Conservation (phyloP, 2,329 filamentous ascomycete genomes). For the Ophiostoma novo-ulmi region DNA sequence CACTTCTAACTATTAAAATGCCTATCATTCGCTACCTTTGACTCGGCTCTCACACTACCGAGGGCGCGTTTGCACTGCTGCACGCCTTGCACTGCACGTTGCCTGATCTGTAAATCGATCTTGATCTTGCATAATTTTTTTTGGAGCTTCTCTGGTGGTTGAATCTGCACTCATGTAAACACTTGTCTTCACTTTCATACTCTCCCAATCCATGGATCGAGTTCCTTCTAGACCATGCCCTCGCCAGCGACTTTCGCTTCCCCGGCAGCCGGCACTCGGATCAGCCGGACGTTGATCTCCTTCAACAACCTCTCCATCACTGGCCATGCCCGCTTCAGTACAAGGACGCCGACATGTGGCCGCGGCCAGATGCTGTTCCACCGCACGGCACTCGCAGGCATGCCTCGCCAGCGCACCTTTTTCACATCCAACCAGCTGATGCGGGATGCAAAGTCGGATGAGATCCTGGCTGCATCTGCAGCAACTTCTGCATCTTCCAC, state of each 20-base stretch:
- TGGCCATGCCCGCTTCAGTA: neutral
- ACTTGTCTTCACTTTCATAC: neutral
- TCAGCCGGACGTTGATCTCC: constrained; percentile 17
- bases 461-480: constrained; percentile 20
- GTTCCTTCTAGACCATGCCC: constrained; percentile 14
- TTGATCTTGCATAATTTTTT: neutral
- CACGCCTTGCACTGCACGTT: neutral
- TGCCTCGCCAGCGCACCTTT: constrained; percentile 56
- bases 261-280: constrained; percentile 13
- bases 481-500: neutral
- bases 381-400: constrained; percentile 39
- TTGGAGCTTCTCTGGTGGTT: no score
- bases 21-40: neutral
- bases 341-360: neutral
- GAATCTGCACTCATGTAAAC: neutral
- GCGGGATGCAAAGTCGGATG: constrained; percentile 36
- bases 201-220: constrained; percentile 16
- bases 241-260: constrained; percentile 19
- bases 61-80: neutral
- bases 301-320: neutral
- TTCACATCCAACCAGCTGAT: constrained; percentile 61
- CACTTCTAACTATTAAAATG: neutral
- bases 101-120: neutral
- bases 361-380: constrained; percentile 32
- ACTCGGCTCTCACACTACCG: neutral